Conservation (phyloP, 2,329 filamentous ascomycete species). For the Exophiala calicioides region DNA sequence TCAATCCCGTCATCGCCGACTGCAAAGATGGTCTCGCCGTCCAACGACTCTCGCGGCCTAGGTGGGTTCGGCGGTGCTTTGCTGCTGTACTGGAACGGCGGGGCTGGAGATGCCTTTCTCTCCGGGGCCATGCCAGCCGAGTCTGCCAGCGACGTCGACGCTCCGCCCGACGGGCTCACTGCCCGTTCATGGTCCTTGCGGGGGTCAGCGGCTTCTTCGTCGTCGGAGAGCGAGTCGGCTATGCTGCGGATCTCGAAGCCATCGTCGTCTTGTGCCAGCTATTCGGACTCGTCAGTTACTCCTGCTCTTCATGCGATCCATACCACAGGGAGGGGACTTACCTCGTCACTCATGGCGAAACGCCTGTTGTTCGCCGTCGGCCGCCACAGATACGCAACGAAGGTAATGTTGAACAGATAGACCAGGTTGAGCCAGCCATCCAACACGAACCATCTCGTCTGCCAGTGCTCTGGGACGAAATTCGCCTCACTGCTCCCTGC, state of each 20-base stretch:
- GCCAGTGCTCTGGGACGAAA: constrained; percentile 96
- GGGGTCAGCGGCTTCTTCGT: constrained; percentile 36
- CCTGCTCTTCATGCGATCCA: neutral
- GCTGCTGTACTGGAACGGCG: constrained; percentile 21
- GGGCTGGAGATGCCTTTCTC: constrained; percentile 17
- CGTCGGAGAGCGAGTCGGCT: constrained; percentile 59
- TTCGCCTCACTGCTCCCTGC: constrained; percentile 80
- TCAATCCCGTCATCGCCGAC: constrained; percentile 84
- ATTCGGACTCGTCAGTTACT: constrained; percentile 34
- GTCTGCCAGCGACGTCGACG: constrained; percentile 29
- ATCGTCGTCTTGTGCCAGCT: constrained; percentile 95
- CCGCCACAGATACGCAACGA: constrained; percentile 93
- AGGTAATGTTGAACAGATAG: constrained; percentile 89
- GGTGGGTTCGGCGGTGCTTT: constrained; percentile 33
- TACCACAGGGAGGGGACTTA: constrained; percentile 38
- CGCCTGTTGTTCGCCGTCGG: constrained; percentile 94
- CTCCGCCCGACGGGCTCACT: constrained; percentile 22
- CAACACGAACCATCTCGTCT: constrained; percentile 93
- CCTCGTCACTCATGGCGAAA: constrained; percentile 98
- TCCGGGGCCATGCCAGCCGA: constrained; percentile 8
- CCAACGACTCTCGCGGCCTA: constrained; percentile 62
- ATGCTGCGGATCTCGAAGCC: constrained; percentile 96
- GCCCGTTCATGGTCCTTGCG: constrained; percentile 37
- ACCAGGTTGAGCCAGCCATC: constrained; percentile 98
- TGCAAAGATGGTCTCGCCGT: constrained; percentile 94